Base-by-base conservation (phyloP, 176 grass and related monocot genomes). In the Aegilops umbellulata region DNA sequence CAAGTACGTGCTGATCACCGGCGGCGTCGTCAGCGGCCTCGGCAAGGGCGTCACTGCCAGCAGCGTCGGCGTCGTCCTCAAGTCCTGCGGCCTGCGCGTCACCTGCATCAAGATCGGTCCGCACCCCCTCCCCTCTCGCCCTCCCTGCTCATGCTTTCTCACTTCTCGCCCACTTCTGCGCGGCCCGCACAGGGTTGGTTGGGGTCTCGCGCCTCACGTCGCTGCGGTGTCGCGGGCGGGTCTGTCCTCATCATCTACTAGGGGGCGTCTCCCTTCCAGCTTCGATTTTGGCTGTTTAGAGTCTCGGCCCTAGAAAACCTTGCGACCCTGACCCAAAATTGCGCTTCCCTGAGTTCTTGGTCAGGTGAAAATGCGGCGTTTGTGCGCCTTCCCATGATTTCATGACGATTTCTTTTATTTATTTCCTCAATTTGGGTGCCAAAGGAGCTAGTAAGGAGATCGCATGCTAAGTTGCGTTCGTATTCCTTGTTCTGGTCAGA, bases 71-170 rank as follows among this genome's bases (percentile, higher is more conserved):
- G 93, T 98, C 85, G 91, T 98, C 58, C 95, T 98, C 87, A 93
- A 95, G 85, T 80, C 95, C 81, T 95, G 91, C 62, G 93, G 93
- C 41, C 89, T 98, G 25, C 95, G 93, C 86, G 91, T 98, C 74
- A 98, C 95, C 57, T 98, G 91, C 91, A 92, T 98, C 90, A 98
- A 98, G 85, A 98, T 98, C 80, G 95, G 95, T 98, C 55, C 31
- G 81, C 69, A 3, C 19, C 4, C 23, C 23, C 9, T 41, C 53
- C 14, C 20, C 29, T n/a, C 27, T 7, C 1, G 8, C 23, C 14
- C 7, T 20, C 2, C 74, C 74, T 10, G n/a, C 36, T 17, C 41
- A 74, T 46, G 70, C 6, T 17, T 74, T 4, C 36, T 10, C 31
- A 13, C 62, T 81, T 81, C 20, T 57, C n/a, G 22, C 3, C 17